Evolutionary conservation across 345 rosid genomes (phyloP), one percentile per base, ranked within the genome.

Genomic region (Iberis pinnata): DNA sequence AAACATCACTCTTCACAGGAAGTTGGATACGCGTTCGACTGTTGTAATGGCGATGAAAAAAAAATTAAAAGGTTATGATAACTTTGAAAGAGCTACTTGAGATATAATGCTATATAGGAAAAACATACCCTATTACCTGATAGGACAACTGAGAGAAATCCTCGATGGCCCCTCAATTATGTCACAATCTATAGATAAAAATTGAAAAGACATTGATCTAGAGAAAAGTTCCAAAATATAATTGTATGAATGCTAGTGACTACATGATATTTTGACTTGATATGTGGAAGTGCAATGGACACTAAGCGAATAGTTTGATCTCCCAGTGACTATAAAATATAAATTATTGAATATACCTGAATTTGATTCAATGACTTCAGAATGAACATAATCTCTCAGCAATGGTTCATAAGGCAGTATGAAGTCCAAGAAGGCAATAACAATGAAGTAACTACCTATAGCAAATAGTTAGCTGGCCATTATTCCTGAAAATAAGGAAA

Each of bases 81-180:
- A 37, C 42, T 61, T 14, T 53, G 31, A 52, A 54, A 60, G 24
- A 49, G 43, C 29, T 49, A 40, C 37, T 18, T 33, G 3, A 25
- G 18, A 56, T 22, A 50, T 32, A 61, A 41, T 56, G 40, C 16
- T 18, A 57, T 6, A 22, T 2, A 22, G 33, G 49, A 45, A 56
- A 41, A 39, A n/a, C 58, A 55, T 11, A 38, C 24, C 12, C 7
- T 18, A 25, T 1, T 67, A 85, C 98, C 96, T 88, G 61, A 92
- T 88, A 43, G 98, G 98, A 65, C 98, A 92, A 50, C 63, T 76
- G 41, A 92, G 95, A 44, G 95, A 81, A 59, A 88, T 69, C 13
- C 96, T 78, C 61, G 96, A 92, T 67, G 89, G 76, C 43, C 95
- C 98, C 79, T 83, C 95, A 58, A 80, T 76, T 53, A 85, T 32